Evolutionary conservation across 1,284 basidiomycete genomes (phyloP), one percentile per base, ranked within the genome.

Genomic region (Cutaneotrichosporon dermatis): DNA sequence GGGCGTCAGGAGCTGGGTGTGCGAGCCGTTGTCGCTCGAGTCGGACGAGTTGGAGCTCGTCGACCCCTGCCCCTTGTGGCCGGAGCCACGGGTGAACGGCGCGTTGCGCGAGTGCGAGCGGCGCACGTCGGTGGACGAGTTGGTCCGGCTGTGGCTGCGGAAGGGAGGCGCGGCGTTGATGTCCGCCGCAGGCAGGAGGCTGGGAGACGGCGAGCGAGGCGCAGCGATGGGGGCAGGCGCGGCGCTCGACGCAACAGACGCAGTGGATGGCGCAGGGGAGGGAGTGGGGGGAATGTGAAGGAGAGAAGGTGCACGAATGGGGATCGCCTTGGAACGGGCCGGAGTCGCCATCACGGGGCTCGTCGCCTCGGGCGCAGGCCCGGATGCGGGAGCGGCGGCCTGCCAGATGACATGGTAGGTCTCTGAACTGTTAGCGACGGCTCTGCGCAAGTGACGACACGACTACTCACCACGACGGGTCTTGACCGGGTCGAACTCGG

Each of bases 281-380:
- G 75, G 72, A 2, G 74, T 73, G 13, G 75, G 66, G 1, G 76
- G 71, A 54, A 76, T 71, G 25, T 70, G 66, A 37, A 71, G 69
- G 43, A 77, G 65, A 6, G 70, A 61, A 16, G 77, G 77, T 1
- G 77, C 77, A 10, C 74, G 69, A 60, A 76, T 76, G 1, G 74
- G 71, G 54, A 76, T 74, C 1, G 77, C 75, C 46, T 73, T 68
- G 11, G 73, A 72, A 15, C 66, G 59, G 41, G 72, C 69, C n/a
- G 66, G 61, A 33, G 72, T 72, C 10, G 71, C 70, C 37, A 42
- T 40, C 53, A 50, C 58, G 42, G 63, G 59, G 12, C 48, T 52
- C 10, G 53, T 51, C 4, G 16, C n/a, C 43, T 56, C 59, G 2
- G 39, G 42, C 0, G 40, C 40, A 10, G 51, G 45, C 1, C 37